Base-by-base conservation (phyloP, 768 basidiomycete species). In the Megacollybia marginata region DNA sequence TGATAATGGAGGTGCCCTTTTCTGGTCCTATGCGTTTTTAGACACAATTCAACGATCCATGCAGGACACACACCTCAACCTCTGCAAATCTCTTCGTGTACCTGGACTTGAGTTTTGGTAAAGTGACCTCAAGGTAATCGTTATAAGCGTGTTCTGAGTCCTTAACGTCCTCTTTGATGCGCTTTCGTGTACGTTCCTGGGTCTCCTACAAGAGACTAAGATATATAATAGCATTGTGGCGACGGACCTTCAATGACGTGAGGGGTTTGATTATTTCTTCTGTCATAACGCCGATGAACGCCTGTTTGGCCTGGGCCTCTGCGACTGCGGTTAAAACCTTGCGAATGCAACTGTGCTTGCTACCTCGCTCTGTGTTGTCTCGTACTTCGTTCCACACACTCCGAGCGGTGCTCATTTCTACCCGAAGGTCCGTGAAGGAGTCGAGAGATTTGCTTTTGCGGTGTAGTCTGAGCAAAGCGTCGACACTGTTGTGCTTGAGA, bases 111-210 rank as follows among this genome's bases (percentile, higher is more conserved):
- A 94, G 67, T 57, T 82, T 85, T 1, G 92, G 92, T 9, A 94
- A 71, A n/a, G 76, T 70, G 48, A 74, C 80, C 60, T 91, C 89
- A 10, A 83, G 82, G 60, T 83, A 92, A 32, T 95, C 92, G 32
- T 78, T 77, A 64, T 95, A 92, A 33, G 85, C 80, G 48, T 65
- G 56, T n/a, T 72, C 71, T 0, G 92, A 89, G 9, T 82, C 81
- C 64, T 91, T 92, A 49, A 94, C 65, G 61, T 94, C 92, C 59
- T 95, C 92, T 62, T 88, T 91, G 63, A 96, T 86, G 23, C 90
- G 82, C 61, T 90, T 89, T 44, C 89, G 77, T n/a, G 91, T 94
- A 34, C 93, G 80, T 48, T 91, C 89, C 69, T 95, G 92, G 10
- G 85, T 86, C 57, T 94, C 92, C 90, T 92, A 52, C 13, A 16